Evolutionary conservation across 257 asterid genomes (phyloP), one percentile per base, ranked within the genome.

Genomic region (Gynochthodes officinalis): DNA sequence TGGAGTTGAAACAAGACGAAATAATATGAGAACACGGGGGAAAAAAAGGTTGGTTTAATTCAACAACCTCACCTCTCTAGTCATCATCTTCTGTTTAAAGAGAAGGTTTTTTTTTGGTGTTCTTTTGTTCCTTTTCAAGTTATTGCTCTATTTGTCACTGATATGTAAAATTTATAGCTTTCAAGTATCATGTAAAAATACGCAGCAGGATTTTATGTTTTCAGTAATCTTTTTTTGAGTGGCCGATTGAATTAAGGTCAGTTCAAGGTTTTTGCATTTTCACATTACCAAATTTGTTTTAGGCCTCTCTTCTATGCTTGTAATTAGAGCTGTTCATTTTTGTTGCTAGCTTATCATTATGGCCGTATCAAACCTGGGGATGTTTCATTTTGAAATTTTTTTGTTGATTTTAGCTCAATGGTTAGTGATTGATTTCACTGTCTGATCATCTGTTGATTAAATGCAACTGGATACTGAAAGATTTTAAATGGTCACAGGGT

Each of bases 1-100:
- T 83, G 81, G 85, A 65, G 28, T 53, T 76, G 66, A 69, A 58
- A n/a, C n/a, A n/a, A n/a, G n/a, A n/a, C n/a, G 9, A 14, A n/a
- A 13, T 13, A 27, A 28, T 39, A 58, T 3, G 13, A 44, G 25
- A 30, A 14, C 7, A 6, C 5, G 2, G 1, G 27, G 28, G 55
- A 6, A 11, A 61, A 23, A 62, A 35, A 64, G 72, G 33, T 64
- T 37, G 54, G 60, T 49, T 64, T 62, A 53, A 48, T 28, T 30
- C 60, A 63, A 0, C 48, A 35, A 57, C 64, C 32, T 35, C 35
- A n/a, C 30, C 16, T 14, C 1, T 2, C 9, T 1, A 25, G 2
- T 52, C 58, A 37, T 52, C 10, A 32, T 39, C 42, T 21, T 15
- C 21, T 68, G 1, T 54, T 39, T 54, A 4, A 35, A 70, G 0